Percentiles rank a stretch among this genome's conserved stretches.
These are phyloP conservation scores for Withania somnifera DNA, from an alignment of 305 asterid species.

Conservation along the genomic window DNA sequence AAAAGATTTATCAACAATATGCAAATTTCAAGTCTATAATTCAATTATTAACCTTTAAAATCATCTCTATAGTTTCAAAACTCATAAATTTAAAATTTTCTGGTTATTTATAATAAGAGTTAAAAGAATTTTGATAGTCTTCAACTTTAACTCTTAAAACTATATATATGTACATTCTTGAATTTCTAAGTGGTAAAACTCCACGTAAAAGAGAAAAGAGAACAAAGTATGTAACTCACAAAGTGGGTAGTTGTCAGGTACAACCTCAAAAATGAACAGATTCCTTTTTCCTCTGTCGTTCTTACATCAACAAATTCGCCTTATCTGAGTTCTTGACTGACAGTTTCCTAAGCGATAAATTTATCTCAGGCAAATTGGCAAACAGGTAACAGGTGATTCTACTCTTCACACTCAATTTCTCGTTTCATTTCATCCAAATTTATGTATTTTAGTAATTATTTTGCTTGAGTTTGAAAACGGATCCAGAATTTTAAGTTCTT, in stretches of 20 bases:
- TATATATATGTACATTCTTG: no score
- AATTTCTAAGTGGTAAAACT: no score
- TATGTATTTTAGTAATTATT: background rate
- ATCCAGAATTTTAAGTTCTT: background rate
- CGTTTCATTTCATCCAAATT: background rate
- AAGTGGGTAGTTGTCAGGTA: background rate
- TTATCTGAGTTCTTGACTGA: background rate
- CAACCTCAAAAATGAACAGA: background rate
- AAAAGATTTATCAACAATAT: no score
- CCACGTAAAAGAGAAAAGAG: no score
- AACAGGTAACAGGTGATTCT: background rate
- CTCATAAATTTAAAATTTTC: no score
- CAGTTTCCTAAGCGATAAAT: background rate
- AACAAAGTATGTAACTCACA: no score
- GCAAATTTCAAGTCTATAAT: no score
- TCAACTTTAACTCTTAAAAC: no score
- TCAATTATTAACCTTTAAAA: no score
- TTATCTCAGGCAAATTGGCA: background rate
- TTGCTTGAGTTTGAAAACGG: background rate
- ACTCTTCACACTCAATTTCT: background rate
- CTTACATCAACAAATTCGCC: background rate
- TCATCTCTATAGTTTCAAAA: no score
- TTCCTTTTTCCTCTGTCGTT: background rate
- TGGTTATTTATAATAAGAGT: no score
- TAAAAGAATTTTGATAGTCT: no score